These are phyloP conservation scores for Annona cherimola DNA, from an alignment of 164 flowering plant genomes.

Conservation along the genomic window DNA sequence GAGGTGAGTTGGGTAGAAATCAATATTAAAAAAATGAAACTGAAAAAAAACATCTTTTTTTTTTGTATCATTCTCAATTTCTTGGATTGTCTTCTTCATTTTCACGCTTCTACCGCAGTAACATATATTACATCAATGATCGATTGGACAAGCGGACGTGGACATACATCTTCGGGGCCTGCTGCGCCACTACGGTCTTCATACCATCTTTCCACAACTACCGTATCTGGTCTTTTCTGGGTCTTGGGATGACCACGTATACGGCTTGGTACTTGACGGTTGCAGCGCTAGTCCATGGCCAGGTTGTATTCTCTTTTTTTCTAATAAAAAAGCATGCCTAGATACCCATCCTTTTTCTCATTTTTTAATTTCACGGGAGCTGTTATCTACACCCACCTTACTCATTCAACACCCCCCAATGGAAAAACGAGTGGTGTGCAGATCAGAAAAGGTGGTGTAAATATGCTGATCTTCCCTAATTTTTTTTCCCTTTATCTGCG, in stretches of 20 bases:
- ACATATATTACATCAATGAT: slow-evolving; percentile 91
- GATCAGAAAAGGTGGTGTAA: background rate
- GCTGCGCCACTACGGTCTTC: slow-evolving; percentile 93
- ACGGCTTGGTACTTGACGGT: slow-evolving; percentile 92
- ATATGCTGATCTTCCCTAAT: background rate
- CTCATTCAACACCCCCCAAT: background rate
- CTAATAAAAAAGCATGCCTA: background rate
- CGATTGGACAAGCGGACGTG: slow-evolving; percentile 89
- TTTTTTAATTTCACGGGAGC: background rate
- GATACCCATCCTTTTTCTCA: background rate
- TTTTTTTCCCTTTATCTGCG: background rate
- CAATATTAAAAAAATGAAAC: background rate
- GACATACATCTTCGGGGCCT: slow-evolving; percentile 96
- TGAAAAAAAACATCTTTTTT: background rate
- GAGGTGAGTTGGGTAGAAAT: slow-evolving; percentile 35
- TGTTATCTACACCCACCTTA: background rate
- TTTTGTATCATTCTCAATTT: background rate
- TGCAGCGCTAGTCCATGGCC: slow-evolving; percentile 75
- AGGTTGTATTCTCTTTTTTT: slow-evolving; percentile 31
- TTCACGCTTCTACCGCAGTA: slow-evolving; percentile 35
- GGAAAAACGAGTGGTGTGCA: too few species aligned
- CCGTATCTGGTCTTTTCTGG: slow-evolving; percentile 91
- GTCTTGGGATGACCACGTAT: slow-evolving; percentile 95
- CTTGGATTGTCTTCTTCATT: background rate
- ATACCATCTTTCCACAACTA: slow-evolving; percentile 95